phyloP scores from a whole-genome alignment of 2,329 filamentous ascomycete genomes.

The Clonostachys rhizophaga region DNA sequence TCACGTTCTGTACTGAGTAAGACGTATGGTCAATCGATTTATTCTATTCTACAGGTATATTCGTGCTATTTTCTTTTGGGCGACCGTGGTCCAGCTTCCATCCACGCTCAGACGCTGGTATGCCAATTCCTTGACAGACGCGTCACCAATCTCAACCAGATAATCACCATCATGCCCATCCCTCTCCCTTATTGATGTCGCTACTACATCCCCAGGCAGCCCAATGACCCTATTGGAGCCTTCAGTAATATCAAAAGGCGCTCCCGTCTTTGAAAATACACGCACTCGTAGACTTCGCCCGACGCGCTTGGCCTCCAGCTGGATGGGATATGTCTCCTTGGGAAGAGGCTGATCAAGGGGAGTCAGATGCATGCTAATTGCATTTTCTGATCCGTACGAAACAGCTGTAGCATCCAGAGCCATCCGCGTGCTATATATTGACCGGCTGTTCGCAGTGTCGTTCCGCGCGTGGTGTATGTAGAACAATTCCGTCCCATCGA shows the following conservation, averaged over 20 bases:
- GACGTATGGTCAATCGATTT: too few relatives aligned
- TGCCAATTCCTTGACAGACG: conserved; percentile 7
- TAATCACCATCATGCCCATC: conserved; percentile 5
- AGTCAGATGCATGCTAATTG: conserved; percentile 20
- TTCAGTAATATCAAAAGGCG: conserved; percentile 15
- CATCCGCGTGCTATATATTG: conserved; percentile 25
- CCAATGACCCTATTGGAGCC: conserved; percentile 15
- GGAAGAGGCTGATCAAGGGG: conserved; percentile 21
- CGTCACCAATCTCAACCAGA: conserved; percentile 5
- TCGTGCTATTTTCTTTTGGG: neutral
- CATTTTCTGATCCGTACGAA: conserved; percentile 16
- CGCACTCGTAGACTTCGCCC: conserved; percentile 6
- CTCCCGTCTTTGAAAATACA: conserved; percentile 10
- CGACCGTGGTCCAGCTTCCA: neutral
- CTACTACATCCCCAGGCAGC: conserved; percentile 6
- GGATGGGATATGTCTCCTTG: conserved; percentile 18
- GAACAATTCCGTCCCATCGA: conserved; percentile 21
- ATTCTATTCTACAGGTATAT: too few relatives aligned
- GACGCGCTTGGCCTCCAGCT: conserved; percentile 3
- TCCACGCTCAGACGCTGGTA: conserved; percentile 6
- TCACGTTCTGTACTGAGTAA: too few relatives aligned
- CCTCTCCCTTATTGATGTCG: conserved; percentile 3
- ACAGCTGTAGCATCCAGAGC: conserved; percentile 11
- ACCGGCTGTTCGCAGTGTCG: conserved; percentile 13
- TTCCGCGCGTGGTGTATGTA: conserved; percentile 27